Conservation (phyloP, 352 stramenopile species). For the Pythium utonaiense region DNA sequence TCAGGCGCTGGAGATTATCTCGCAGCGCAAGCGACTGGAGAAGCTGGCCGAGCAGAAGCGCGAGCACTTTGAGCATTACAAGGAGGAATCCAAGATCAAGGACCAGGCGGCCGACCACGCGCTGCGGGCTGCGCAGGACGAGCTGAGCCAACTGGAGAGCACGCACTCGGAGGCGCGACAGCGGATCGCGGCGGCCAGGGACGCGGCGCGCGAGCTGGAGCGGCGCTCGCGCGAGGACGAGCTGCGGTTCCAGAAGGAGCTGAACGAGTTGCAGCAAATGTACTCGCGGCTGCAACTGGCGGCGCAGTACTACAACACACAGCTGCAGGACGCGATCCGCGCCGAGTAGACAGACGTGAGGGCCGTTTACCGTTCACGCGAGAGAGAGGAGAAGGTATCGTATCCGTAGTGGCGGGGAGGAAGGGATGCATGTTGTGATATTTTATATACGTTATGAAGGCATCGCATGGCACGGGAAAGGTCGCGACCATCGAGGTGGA, state of each 20-base stretch:
- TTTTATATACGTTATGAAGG: conserved; percentile 12
- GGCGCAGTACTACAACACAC: conserved; percentile 63
- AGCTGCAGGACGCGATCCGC: conserved; percentile 50
- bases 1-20: conserved; percentile 49
- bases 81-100: conserved; percentile 58
- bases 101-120: conserved; percentile 56
- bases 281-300: conserved; percentile 61
- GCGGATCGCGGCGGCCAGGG: conserved; percentile 47
- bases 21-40: conserved; percentile 64
- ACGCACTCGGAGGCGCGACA: conserved; percentile 46
- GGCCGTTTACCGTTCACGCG: too few relatives aligned
- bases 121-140: conserved; percentile 44
- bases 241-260: conserved; percentile 55
- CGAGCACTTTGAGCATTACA: conserved; percentile 60
- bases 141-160: conserved; percentile 54
- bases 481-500: neutral
- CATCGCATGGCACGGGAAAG: neutral
- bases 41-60: conserved; percentile 71
- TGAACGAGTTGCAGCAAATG: conserved; percentile 69
- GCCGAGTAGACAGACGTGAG: conserved; percentile 14
- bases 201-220: conserved; percentile 55
- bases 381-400: too few relatives aligned
- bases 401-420: neutral
- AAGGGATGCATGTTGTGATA: conserved; percentile 1
- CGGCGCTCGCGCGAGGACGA: conserved; percentile 64